phyloP scores from a whole-genome alignment of 768 basidiomycete genomes.

The Agaricus sinodeliciosus region DNA sequence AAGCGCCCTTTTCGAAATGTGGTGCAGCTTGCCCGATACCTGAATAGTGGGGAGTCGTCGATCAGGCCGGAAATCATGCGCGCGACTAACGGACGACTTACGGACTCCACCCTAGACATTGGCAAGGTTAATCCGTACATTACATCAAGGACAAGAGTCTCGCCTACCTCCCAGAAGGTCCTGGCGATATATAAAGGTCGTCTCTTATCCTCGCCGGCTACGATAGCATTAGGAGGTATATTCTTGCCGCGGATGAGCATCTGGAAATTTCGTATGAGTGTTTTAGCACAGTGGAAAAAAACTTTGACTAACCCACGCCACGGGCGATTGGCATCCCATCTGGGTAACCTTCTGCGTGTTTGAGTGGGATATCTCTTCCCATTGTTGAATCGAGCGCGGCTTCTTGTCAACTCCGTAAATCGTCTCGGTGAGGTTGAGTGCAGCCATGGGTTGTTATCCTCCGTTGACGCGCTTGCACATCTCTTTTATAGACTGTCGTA shows the following conservation, averaged over 20 bases:
- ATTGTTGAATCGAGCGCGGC: constrained; percentile 16
- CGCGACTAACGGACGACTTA: not conserved
- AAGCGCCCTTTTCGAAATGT: constrained; percentile 16
- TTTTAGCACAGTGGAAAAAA: not conserved
- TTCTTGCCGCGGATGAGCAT: constrained; percentile 16
- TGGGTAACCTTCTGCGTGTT: constrained; percentile 13
- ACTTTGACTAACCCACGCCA: constrained; percentile 16
- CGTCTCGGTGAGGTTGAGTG: constrained; percentile 5
- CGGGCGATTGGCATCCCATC: constrained; percentile 14
- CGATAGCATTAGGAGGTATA: constrained; percentile 16
- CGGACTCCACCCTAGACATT: constrained; percentile 4
- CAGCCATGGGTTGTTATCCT: not conserved
- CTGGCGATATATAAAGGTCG: constrained; percentile 17
- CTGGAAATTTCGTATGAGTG: not conserved
- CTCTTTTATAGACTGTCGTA: not conserved
- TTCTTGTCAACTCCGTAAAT: constrained; percentile 15
- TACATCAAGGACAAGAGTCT: not conserved
- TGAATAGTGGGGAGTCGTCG: not conserved
- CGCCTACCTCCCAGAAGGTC: constrained; percentile 16
- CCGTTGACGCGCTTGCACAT: not conserved
- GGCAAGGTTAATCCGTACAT: not conserved
- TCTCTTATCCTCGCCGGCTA: constrained; percentile 16
- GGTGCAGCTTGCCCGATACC: constrained; percentile 18
- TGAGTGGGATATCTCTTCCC: constrained; percentile 14
- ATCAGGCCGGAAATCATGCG: not conserved